Conservation (phyloP, 306 rosid species). For the Urtica urens region DNA sequence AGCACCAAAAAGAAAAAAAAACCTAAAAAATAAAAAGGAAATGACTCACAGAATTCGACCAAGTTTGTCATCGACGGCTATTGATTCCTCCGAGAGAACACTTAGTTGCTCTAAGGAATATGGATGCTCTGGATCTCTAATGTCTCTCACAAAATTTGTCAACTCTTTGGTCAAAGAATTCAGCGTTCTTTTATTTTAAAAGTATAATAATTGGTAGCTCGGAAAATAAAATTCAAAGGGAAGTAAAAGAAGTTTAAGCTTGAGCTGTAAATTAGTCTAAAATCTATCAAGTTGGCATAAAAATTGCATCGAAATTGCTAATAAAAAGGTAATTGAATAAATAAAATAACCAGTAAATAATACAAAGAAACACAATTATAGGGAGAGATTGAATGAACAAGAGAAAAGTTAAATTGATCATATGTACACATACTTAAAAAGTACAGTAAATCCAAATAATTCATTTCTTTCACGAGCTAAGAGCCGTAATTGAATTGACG, state of each 20-base stretch:
- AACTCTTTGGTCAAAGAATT: constrained; percentile 71
- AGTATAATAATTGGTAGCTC: background rate
- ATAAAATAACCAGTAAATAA: background rate
- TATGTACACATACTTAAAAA: too few relatives aligned
- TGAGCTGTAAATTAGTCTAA: too few relatives aligned
- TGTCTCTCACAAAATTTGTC: constrained; percentile 84
- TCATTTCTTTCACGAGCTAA: background rate
- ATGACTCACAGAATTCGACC: constrained; percentile 65
- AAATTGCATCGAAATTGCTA: too few relatives aligned
- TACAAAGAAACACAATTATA: too few relatives aligned
- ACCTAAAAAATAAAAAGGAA: background rate
- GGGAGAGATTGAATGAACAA: too few relatives aligned
- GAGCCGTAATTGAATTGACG: background rate
- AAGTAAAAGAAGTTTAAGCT: too few relatives aligned
- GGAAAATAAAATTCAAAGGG: too few relatives aligned
- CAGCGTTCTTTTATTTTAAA: too few relatives aligned
- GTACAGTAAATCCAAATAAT: background rate
- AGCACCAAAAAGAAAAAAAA: background rate
- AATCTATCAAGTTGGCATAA: too few relatives aligned
- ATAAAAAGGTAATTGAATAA: background rate
- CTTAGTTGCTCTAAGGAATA: constrained; percentile 96
- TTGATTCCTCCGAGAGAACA: constrained; percentile 89
- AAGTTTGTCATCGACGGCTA: constrained; percentile 76
- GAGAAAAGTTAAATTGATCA: too few relatives aligned
- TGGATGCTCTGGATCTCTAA: constrained; percentile 99